phyloP scores from a whole-genome alignment of 2,329 filamentous ascomycete species.

The Teratosphaeria epicoccoides region DNA sequence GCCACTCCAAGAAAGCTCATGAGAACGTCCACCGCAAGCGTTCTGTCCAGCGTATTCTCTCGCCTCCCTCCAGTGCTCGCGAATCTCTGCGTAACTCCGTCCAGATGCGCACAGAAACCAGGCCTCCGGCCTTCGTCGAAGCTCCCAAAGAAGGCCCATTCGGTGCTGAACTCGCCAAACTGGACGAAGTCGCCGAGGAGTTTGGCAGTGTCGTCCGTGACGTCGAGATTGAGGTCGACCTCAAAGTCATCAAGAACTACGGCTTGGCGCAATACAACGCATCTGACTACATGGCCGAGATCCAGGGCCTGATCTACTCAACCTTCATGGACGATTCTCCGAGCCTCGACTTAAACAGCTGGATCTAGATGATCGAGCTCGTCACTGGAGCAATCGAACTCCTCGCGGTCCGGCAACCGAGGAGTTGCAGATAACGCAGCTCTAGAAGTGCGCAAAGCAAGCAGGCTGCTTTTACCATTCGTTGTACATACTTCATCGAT shows the following conservation, averaged over 20 bases:
- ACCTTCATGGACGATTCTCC: slow-evolving; percentile 17
- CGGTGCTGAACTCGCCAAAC: slow-evolving; percentile 78
- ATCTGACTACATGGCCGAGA: slow-evolving; percentile 74
- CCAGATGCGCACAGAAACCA: slow-evolving; percentile 30
- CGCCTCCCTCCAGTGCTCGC: slow-evolving; percentile 19
- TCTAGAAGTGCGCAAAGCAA: neutral
- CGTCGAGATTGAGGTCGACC: slow-evolving; percentile 61
- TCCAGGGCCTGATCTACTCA: slow-evolving; percentile 55
- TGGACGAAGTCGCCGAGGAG: slow-evolving; percentile 87
- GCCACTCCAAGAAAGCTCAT: slow-evolving; percentile 80
- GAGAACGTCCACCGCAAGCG: slow-evolving; percentile 62
- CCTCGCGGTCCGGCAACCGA: slow-evolving; percentile 15
- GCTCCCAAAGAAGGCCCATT: slow-evolving; percentile 56
- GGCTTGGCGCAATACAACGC: slow-evolving; percentile 66
- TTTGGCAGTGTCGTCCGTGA: slow-evolving; percentile 52
- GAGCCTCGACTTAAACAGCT: slow-evolving; percentile 14
- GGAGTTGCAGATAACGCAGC: slow-evolving; percentile 18
- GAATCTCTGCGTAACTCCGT: slow-evolving; percentile 43
- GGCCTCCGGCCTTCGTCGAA: slow-evolving; percentile 24
- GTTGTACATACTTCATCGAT: slow-evolving; percentile 4
- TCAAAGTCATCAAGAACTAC: slow-evolving; percentile 48
- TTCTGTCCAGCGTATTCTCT: slow-evolving; percentile 41
- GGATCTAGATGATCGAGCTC: slow-evolving; percentile 5
- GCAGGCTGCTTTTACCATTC: neutral
- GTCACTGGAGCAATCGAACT: slow-evolving; percentile 18